phyloP scores from a whole-genome alignment of 345 rosid species.

The Syzygium grande region DNA sequence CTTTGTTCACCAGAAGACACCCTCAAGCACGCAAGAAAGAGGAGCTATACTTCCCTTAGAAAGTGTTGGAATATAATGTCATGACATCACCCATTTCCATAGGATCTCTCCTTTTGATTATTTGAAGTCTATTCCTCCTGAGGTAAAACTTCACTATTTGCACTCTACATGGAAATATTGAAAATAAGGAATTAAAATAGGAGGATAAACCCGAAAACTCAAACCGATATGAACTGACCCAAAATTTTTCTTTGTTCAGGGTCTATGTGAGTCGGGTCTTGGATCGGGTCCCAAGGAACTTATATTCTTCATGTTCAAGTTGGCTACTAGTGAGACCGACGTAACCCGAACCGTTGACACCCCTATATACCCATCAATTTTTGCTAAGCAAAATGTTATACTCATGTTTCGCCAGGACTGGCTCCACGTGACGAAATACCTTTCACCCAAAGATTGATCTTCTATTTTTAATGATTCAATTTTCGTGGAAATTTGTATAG shows the following conservation, averaged over 20 bases:
- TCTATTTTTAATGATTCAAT: neutral
- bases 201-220: neutral
- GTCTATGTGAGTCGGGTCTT: neutral
- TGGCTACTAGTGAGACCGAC: neutral
- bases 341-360: accelerated
- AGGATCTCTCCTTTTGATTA: neutral
- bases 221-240: neutral
- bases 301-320: neutral
- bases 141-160: neutral
- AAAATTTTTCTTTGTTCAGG: neutral
- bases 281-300: accelerated
- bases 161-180: no score
- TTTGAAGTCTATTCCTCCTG: no score
- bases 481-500: neutral
- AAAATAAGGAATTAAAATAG: no score
- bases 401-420: no score
- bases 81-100: neutral
- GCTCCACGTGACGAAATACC: no score
- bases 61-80: neutral
- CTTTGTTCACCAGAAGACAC: neutral
- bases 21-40: neutral
- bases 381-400: neutral
- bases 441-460: no score
- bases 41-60: neutral
- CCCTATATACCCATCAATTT: neutral